phyloP scores from a whole-genome alignment of 2,329 filamentous ascomycete genomes.

The Metarhizium guizhouense region DNA sequence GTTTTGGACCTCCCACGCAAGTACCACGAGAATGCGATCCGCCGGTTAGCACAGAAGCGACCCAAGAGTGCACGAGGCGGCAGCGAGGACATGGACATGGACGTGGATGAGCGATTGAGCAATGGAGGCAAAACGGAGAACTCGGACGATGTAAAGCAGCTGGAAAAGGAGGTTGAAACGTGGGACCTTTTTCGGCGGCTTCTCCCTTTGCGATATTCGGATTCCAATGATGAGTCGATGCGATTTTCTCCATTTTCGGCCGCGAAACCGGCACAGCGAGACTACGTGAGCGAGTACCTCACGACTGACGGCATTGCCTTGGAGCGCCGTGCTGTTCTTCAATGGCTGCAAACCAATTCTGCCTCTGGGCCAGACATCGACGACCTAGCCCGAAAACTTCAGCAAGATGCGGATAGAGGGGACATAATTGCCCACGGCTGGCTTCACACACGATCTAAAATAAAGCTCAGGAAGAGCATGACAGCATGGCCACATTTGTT shows the following conservation, averaged over 20 bases:
- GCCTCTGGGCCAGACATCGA: constrained; percentile 64
- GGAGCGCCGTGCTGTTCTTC: constrained; percentile 71
- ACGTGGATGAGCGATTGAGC: constrained; percentile 37
- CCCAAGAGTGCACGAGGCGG: constrained; percentile 19
- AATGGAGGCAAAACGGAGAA: not conserved
- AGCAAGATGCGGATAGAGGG: constrained; percentile 66
- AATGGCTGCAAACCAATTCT: constrained; percentile 78
- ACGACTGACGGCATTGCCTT: constrained; percentile 61
- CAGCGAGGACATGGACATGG: constrained; percentile 44
- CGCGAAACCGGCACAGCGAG: constrained; percentile 18
- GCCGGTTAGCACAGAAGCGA: constrained; percentile 21
- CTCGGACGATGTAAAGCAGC: constrained; percentile 31
- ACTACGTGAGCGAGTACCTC: constrained; percentile 56
- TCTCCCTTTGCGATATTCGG: constrained; percentile 58
- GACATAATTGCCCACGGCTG: constrained; percentile 82
- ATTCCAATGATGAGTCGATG: constrained; percentile 17
- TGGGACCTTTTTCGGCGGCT: constrained; percentile 79
- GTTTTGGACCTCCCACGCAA: constrained; percentile 51
- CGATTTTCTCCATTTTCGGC: constrained; percentile 19
- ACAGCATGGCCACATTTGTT: constrained; percentile 57
- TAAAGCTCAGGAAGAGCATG: constrained; percentile 83
- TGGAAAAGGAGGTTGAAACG: constrained; percentile 78
- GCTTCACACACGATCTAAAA: constrained; percentile 81
- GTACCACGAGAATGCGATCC: constrained; percentile 49
- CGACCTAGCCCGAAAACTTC: constrained; percentile 65